These are phyloP conservation scores for Tylopilus sp. DNA, from an alignment of 768 basidiomycete species.

Conservation along the genomic window DNA sequence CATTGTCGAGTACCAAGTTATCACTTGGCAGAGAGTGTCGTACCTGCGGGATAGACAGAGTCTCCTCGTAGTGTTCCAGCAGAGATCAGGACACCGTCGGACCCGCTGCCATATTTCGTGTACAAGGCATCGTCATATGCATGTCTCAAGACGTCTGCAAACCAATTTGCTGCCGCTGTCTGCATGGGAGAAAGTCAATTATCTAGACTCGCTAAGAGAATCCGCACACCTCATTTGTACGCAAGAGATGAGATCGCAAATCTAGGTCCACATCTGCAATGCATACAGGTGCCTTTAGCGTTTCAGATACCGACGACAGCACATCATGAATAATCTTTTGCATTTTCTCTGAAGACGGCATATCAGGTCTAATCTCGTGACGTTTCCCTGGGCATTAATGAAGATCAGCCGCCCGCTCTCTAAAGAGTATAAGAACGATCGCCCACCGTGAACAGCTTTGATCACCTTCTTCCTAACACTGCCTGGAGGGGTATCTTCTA, in stretches of 20 bases:
- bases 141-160: slow-evolving; percentile 80
- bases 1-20: neutral
- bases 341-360: slow-evolving; percentile 53
- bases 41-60: slow-evolving; percentile 79
- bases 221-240: slow-evolving; percentile 60
- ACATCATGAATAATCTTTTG: slow-evolving; percentile 57
- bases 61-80: slow-evolving; percentile 87
- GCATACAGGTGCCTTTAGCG: slow-evolving; percentile 76
- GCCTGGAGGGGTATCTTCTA: slow-evolving; percentile 55
- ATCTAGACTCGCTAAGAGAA: neutral
- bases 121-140: slow-evolving; percentile 73
- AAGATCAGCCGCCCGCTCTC: neutral
- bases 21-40: neutral
- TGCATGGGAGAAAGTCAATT: slow-evolving; percentile 22
- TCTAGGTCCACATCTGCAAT: slow-evolving; percentile 65
- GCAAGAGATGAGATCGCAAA: slow-evolving; percentile 69
- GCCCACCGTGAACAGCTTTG: slow-evolving; percentile 54
- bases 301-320: slow-evolving; percentile 63
- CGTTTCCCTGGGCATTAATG: slow-evolving; percentile 52
- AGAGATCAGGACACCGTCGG: slow-evolving; percentile 79
- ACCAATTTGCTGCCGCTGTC: slow-evolving; percentile 77
- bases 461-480: slow-evolving; percentile 67
- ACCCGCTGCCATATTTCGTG: slow-evolving; percentile 55
- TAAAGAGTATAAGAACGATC: neutral
- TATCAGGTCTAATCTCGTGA: slow-evolving; percentile 57